Base-by-base conservation (phyloP, 2,329 filamentous ascomycete genomes). In the Ophiosphaerella narmari region DNA sequence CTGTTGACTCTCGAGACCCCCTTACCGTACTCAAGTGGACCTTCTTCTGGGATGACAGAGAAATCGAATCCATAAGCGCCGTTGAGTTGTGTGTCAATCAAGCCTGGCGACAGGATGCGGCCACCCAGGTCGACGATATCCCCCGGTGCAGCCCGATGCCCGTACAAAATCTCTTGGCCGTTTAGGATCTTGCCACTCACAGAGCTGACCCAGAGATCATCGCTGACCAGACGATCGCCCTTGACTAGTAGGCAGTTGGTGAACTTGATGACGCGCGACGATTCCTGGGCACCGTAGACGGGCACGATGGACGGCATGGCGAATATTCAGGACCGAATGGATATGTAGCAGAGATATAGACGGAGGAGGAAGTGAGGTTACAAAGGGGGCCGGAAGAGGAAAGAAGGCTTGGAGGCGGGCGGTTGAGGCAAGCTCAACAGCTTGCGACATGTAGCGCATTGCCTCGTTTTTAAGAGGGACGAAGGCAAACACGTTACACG, bases 31-130 rank as follows among this genome's bases (percentile, higher is more conserved):
- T 82, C 79, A 26, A 79, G 75, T 33, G 61, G 43, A 4, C 62
- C 67, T 63, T 88, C 84, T 13, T 86, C 73, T n/a, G 89, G 84
- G 8, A 91, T 79, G 1, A 86, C 85, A 3, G 90, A 94, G 72
- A 95, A 96, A 77, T 96, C 93, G 78, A 96, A 95, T 48, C 91
- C 91, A 65, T 91, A 93, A 8, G 89, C 91, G 40, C 92, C 92
- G 66, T 97, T 97, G 61, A 97, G 85, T 74, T 97, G 92, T 44
- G 88, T 88, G 60, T 97, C 92, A 62, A 97, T 94, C 67, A 97
- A 82, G 23, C 92, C 92, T 0, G 92, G 91, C 0, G 89, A 85
- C 16, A 97, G 72, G 59, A 96, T 93, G 63, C 90, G 90, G 50
- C 91, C 90, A 43, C 86, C 84, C 1, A 97, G 84, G 66, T 97